Evolutionary conservation across 768 basidiomycete genomes (phyloP).

Genomic region (Glaciozyma antarctica): DNA sequence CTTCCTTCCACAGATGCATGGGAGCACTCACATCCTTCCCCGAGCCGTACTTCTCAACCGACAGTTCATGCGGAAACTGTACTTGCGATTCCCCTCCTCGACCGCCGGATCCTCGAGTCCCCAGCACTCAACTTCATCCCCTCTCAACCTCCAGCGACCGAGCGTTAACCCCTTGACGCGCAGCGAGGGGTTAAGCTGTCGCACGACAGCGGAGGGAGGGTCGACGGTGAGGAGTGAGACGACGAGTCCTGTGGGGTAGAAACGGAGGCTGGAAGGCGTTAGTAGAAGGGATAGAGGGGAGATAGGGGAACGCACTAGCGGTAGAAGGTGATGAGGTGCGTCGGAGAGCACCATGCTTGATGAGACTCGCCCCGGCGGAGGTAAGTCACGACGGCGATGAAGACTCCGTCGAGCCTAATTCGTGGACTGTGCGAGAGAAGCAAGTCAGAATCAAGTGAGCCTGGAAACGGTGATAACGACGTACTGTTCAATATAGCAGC

Average conservation of each 20-base stretch:
- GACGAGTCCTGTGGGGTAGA: slow-evolving; percentile 34
- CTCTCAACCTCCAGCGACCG: slow-evolving; percentile 30
- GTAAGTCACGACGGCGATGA: slow-evolving; percentile 34
- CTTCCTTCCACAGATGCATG: no score
- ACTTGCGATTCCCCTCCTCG: slow-evolving; percentile 18
- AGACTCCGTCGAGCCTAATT: slow-evolving; percentile 31
- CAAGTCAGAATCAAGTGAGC: neutral
- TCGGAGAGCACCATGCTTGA: slow-evolving; percentile 20
- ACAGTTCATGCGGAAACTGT: slow-evolving; percentile 28
- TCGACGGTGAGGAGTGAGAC: slow-evolving; percentile 34
- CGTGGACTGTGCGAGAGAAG: slow-evolving; percentile 17
- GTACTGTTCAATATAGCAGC: slow-evolving; percentile 35
- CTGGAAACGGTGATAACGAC: neutral
- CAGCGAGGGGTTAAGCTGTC: slow-evolving; percentile 23
- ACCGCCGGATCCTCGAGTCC: slow-evolving; percentile 25
- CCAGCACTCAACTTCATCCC: slow-evolving; percentile 25
- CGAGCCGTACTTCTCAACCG: slow-evolving; percentile 27
- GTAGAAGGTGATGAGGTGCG: slow-evolving; percentile 34
- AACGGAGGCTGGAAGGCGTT: slow-evolving; percentile 8
- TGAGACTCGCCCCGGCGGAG: slow-evolving; percentile 29
- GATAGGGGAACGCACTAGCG: slow-evolving; percentile 17
- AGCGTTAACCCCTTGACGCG: slow-evolving; percentile 23
- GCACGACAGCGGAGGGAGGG: slow-evolving; percentile 29
- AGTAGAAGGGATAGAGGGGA: neutral
- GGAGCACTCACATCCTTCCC: slow-evolving; percentile 28